Evolutionary conservation across 2,329 filamentous ascomycete genomes (phyloP), one percentile per base, ranked within the genome.

Genomic region (Pseudocercospora ulei): DNA sequence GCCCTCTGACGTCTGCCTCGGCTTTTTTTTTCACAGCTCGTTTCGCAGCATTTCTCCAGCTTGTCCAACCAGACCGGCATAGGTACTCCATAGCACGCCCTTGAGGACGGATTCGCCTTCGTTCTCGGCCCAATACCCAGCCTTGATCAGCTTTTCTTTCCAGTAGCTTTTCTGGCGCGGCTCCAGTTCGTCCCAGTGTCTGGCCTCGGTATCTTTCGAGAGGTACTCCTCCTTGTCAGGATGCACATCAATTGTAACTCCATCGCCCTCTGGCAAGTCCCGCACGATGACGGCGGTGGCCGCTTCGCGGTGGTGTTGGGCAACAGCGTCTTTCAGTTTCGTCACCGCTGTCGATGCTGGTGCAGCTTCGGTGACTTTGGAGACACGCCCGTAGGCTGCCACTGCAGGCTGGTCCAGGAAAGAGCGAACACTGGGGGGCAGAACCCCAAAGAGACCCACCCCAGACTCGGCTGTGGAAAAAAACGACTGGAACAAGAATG

Each of bases 81-180:
- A 36, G 73, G 85, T 73, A 12, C 77, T 74, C 62, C 92, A 92
- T 46, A 92, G 65, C 19, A 92, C 73, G 2, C 82, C 81, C 62
- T 78, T 76, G 50, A 92, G 72, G 18, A 90, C 73, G 6, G 68
- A 70, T 65, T 88, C 83, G 2, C 82, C 82, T 68, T 88, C 82
- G 23, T 75, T 70, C 56, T 79, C 76, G n/a, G 74, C 73, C 84
- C 83, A 92, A 48, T 85, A 75, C 0, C 84, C 84, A 0, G 82
- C 78, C 38, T 78, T 69, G 39, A 68, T 67, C 22, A 92, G 68
- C 55, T 71, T 73, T 49, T 72, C 62, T 63, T 76, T 84, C 85
- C 85, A 92, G 11, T 67, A 64, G 35, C 67, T 63, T 57, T 74
- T 73, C 59, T 87, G 74, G 38, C 72, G 62, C 7, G 70, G 65